Conservation (phyloP, 305 asterid genomes). For the Striga hermonthica region DNA sequence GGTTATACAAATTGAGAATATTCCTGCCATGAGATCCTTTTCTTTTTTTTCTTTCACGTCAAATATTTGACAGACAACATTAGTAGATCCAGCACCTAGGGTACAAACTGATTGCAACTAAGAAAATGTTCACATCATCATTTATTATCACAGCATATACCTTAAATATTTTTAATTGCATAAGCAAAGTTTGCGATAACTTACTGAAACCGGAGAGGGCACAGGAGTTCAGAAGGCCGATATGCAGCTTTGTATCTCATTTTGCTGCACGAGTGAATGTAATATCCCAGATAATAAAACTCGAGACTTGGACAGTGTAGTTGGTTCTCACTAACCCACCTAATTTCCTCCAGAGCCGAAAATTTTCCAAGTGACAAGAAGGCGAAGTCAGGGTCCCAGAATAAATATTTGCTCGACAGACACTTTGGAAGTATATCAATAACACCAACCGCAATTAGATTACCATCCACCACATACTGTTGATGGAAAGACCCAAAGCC, state of each 20-base stretch:
- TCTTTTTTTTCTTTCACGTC: too few species aligned
- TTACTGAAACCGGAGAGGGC: conserved; percentile 92
- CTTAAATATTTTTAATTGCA: conserved; percentile 20
- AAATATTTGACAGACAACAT: too few species aligned
- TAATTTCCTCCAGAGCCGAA: conserved; percentile 86
- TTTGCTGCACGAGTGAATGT: conserved; percentile 92
- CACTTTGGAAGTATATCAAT: conserved; percentile 89
- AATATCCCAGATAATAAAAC: conserved; percentile 96
- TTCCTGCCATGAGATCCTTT: too few species aligned
- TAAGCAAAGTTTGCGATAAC: conserved; percentile 32
- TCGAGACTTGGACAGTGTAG: conserved; percentile 72
- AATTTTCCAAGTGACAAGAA: conserved; percentile 85
- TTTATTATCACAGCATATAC: conserved; percentile 7
- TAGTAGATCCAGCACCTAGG: too few species aligned
- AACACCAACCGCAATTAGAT: conserved; percentile 91
- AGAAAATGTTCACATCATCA: conserved; percentile 9
- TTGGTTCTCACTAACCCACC: conserved; percentile 72
- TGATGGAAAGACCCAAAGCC: conserved; percentile 98
- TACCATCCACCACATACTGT: conserved; percentile 89
- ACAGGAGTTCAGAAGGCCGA: conserved; percentile 92
- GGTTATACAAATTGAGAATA: too few species aligned
- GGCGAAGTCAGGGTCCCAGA: conserved; percentile 98
- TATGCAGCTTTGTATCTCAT: conserved; percentile 97
- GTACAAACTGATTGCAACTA: neutral
- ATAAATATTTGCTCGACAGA: conserved; percentile 93